Base-by-base conservation (phyloP, 331 rosid genomes). In the Ulmus americana region DNA sequence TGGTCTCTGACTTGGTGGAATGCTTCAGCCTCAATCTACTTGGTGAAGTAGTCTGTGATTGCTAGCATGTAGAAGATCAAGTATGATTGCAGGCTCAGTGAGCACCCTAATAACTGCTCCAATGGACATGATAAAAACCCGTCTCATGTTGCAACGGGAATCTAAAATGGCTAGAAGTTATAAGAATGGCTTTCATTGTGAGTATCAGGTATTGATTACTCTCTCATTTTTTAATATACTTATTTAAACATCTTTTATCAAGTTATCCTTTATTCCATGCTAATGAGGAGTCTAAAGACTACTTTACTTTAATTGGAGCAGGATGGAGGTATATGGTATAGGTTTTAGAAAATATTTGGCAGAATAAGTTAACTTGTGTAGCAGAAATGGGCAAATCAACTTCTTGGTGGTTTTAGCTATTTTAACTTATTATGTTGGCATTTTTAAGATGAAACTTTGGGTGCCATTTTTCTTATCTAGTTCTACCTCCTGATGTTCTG, bases 111-210 rank as follows among this genome's bases (percentile, higher is more conserved):
- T 87, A 67, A 94, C 95, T 40, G 89, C 98, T 45, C 98, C 97
- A 1, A 55, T 89, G 70, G 98, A 94, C 84, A 94, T 87, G 95
- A 73, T 87, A 56, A 94, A 94, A 82, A 94, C 97, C 59, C 97
- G 97, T 69, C 95, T 92, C 69, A 89, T 92, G 98, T 79, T 92
- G 77, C 97, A 92, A 76, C 80, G 88, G 41, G 88, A 74, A 81
- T 87, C 90, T 51, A 59, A 76, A 64, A 70, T 49, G 47, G 70
- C 61, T 49, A 77, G 80, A 73, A 76, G 55, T 67, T 89, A 92
- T 64, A 89, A 66, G 74, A 90, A 74, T 5, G 98, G 95, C 60
- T 80, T 92, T 63, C 91, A 92, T 43, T 89, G 97, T 67, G 95
- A 87, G 41, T 87, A 87, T 71, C 84, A 84, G 95, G 97, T 86